Evolutionary conservation across 2,329 filamentous ascomycete genomes (phyloP), one percentile per base, ranked within the genome.

Genomic region (Fusarium pilosicola): DNA sequence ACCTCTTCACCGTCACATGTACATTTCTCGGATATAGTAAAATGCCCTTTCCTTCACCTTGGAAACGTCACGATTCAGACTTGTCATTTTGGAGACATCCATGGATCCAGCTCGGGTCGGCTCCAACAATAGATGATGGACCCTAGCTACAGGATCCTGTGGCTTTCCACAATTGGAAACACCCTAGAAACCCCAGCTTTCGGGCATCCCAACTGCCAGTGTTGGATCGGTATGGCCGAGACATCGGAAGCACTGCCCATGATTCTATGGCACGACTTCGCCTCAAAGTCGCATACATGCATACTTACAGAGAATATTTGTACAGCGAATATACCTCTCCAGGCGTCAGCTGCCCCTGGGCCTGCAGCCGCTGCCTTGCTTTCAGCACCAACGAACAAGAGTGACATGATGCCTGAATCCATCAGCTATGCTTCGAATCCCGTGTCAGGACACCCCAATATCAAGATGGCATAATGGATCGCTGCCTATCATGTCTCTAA

Each of bases 51-150:
- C 41, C 61, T 59, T 68, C 46, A 62, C 54, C 57, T 56, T 30
- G 30, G 52, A 64, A 66, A 75, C 69, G 72, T 75, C 72, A 75
- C 62, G 38, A 58, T 75, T 61, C 24, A 63, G 71, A 70, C 61
- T 67, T 56, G 56, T 70, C 68, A 66, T 55, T 63, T 70, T 59
- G 22, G 15, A 45, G 39, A 52, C 41, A 28, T 52, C 30, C 49
- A 52, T 52, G 49, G n/a, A 52, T 59, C 68, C 64, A 69, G 64
- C 48, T 62, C 42, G 39, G 38, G 55, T 71, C 57, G 55, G 41
- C 51, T 60, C 46, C 56, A 72, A 44, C 51, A 22, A 57, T 24
- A 32, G 45, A 63, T 45, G 39, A 39, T 24, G 20, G 56, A 68
- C 57, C 66, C 67, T 68, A 54, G 18, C 22, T 52, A 57, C 52